A percentile compares a stretch with the other conserved stretches of the same genome.
These are phyloP conservation scores for Parasitella parasitica DNA, from an alignment of 371 early-diverging fungal genomes.

Conservation along the genomic window DNA sequence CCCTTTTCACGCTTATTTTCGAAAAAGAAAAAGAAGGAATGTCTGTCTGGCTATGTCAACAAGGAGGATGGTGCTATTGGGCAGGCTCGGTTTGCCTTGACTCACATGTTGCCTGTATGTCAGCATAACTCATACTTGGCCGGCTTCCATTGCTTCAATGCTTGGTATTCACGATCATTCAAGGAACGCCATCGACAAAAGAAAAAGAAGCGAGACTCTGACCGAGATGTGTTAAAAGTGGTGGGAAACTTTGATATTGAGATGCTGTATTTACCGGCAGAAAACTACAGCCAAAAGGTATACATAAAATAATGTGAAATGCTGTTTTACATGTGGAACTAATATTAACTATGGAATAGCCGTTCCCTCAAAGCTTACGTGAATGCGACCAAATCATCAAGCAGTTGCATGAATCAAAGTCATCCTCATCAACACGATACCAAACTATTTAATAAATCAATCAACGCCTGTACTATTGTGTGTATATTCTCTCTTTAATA, in stretches of 20 bases:
- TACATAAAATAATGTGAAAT: too few species aligned
- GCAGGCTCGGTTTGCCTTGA: conserved; percentile 39
- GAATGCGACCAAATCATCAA: conserved; percentile 11
- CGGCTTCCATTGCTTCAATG: conserved; percentile 48
- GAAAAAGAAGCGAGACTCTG: conserved; percentile 16
- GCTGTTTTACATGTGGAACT: not conserved
- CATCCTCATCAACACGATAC: not conserved
- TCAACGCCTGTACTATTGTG: not conserved
- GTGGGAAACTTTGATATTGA: conserved; percentile 39
- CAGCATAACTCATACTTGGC: conserved; percentile 34
- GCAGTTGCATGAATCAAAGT: not conserved
- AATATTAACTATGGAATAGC: not conserved
- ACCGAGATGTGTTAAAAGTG: conserved; percentile 30
- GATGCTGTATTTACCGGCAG: conserved; percentile 36
- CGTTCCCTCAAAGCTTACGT: conserved; percentile 17
- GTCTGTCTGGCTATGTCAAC: conserved; percentile 40
- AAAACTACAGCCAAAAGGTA: conserved; percentile 22
- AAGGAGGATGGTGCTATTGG: conserved; percentile 49
- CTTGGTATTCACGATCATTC: conserved; percentile 39
- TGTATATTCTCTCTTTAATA: not conserved
- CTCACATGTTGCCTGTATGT: conserved; percentile 45
- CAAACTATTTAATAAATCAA: conserved; percentile 4
- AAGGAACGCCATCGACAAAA: conserved; percentile 26
- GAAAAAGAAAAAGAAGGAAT: conserved; percentile 28
- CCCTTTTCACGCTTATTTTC: conserved; percentile 38